A percentile compares a stretch with the other conserved stretches of the same genome.
Conservation (phyloP, 805 yeast species). For the Starmerella sirachaensis region DNA sequence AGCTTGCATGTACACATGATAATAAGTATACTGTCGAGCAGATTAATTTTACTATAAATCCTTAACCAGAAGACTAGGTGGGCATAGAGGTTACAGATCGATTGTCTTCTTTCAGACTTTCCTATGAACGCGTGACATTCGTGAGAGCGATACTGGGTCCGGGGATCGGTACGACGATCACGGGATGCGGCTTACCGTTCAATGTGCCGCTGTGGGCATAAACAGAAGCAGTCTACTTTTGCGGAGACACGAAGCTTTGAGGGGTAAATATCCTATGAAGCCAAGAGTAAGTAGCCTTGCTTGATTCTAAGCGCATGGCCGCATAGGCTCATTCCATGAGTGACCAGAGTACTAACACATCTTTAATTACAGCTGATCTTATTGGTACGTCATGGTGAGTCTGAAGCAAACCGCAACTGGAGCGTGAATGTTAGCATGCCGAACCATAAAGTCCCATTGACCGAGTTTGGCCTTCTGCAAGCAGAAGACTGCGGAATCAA, state of each 20-base stretch:
- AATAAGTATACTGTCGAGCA: no score
- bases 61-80: no score
- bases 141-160: no score
- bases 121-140: no score
- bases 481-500: constrained; percentile 30
- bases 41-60: no score
- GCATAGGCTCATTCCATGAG: not conserved
- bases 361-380: constrained; percentile 44
- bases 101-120: no score
- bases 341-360: not conserved
- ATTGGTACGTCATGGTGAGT: constrained; percentile 82
- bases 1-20: not conserved
- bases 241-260: not conserved
- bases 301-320: not conserved
- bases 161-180: no score
- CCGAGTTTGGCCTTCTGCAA: constrained; percentile 50
- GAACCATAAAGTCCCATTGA: constrained; percentile 67
- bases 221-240: not conserved
- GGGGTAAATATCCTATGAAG: constrained; percentile 5
- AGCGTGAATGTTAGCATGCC: constrained; percentile 65
- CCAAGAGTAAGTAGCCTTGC: constrained; percentile 14
- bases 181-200: no score
- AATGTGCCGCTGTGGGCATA: no score
- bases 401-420: constrained; percentile 81
- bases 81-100: no score